These are phyloP conservation scores for Leishmania lainsoni DNA, from an alignment of 208 protist genomes.

Conservation along the genomic window DNA sequence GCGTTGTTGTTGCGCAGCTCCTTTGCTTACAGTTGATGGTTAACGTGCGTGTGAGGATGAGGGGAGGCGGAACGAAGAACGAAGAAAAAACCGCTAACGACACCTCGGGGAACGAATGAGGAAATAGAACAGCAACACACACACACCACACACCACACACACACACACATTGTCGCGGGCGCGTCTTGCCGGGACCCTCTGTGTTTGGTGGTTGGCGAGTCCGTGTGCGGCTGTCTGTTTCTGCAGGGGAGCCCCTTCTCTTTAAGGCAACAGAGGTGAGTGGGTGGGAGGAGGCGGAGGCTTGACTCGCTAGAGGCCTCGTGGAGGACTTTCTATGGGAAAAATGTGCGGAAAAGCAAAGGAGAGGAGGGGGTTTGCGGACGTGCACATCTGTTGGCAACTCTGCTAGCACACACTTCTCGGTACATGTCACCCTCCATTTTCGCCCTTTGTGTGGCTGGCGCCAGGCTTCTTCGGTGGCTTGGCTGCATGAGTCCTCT, in stretches of 20 bases:
- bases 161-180: neutral
- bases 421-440: neutral
- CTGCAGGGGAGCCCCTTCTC: neutral
- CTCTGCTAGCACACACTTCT: neutral
- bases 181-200: neutral
- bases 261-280: neutral
- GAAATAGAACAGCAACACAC: neutral
- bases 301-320: neutral
- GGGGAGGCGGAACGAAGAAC: neutral
- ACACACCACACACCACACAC: neutral
- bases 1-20: neutral
- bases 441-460: neutral
- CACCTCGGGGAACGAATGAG: neutral
- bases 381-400: neutral
- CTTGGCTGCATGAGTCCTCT: neutral
- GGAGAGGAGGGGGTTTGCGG: neutral
- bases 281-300: neutral
- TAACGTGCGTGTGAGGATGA: too few relatives aligned
- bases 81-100: conserved; percentile 6
- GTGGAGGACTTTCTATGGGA: neutral
- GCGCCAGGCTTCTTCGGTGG: neutral
- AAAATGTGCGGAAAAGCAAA: neutral
- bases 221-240: neutral
- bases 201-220: neutral
- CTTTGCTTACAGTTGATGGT: neutral